Evolutionary conservation across 768 basidiomycete genomes (phyloP), one percentile per base, ranked within the genome.

Genomic region (Amylocystis lapponica): DNA sequence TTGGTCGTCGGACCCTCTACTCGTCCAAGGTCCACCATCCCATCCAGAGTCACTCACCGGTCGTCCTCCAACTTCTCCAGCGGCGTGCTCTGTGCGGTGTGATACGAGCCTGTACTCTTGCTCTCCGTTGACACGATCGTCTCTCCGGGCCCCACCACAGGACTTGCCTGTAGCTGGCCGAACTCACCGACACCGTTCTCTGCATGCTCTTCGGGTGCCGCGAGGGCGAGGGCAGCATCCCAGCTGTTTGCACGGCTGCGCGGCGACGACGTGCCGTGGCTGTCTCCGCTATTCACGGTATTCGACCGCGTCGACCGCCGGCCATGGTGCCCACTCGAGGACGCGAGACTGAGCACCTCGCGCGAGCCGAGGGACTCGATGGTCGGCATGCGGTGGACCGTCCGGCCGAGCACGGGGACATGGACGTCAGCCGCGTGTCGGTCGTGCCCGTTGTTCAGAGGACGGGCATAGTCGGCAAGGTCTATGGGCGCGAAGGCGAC

Each of bases 311-410:
- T 59, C 31, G 59, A 56, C 9, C 55, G 55, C 5, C 59, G 48
- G n/a, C 53, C 57, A 33, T 52, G 16, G 29, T 33, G 38, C 43
- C 37, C 21, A 20, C 22, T 4, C 25, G 46, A 50, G 19, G 45
- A 52, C 36, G 57, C 60, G 29, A 59, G 44, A 45, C 60, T 63
- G 50, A 54, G 53, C 20, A 56, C 59, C 53, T 89, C 86, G 39
- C 75, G 71, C 14, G 81, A 83, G 30, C 83, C 85, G 59, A 87
- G 70, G 32, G 78, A 80, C 58, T 87, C 84, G 48, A 88, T 88
- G 22, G 86, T 88, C 16, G 84, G 80, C 86, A 89, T 86, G 29
- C 86, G 81, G 39, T 74, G 70, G 33, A 88, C 71, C 52, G 69
- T 75, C 19, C 74, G 69, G 41, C 84, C 82, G 43, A 89, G 65